These are phyloP conservation scores for Recurvomyces mirabilis DNA, from an alignment of 495 filamentous ascomycete genomes.

Conservation along the genomic window DNA sequence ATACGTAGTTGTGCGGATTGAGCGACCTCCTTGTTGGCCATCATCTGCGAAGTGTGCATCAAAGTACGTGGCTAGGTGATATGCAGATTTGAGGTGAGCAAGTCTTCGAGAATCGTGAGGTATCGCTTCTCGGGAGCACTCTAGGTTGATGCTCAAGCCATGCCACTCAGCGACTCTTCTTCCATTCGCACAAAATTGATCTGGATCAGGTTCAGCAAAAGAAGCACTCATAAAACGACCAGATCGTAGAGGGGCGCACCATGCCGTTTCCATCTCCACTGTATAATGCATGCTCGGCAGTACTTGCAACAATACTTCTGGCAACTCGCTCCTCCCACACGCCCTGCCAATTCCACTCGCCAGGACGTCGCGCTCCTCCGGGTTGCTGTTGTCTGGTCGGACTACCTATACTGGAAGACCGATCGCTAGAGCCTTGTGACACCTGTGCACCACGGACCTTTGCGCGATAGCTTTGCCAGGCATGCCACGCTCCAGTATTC, in stretches of 20 bases:
- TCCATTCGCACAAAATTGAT: constrained; percentile 7
- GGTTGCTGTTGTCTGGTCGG: constrained; percentile 6
- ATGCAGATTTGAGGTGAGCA: no score
- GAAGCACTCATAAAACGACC: no score
- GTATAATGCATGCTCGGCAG: constrained; percentile 66
- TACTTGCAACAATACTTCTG: constrained; percentile 61
- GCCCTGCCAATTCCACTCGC: constrained; percentile 92
- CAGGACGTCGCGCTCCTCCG: constrained; percentile 45
- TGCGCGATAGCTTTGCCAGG: constrained; percentile 19
- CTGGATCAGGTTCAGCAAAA: neutral
- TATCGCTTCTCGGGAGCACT: no score
- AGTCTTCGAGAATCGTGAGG: no score
- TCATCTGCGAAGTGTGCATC: neutral
- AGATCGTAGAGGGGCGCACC: no score
- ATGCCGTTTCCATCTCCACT: constrained; percentile 58
- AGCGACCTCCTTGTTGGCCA: constrained; percentile 8
- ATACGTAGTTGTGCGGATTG: no score
- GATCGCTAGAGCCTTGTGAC: neutral
- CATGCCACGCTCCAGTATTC: constrained; percentile 51
- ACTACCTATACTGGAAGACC: neutral
- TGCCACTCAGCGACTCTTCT: neutral
- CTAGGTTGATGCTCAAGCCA: no score
- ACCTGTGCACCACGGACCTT: neutral
- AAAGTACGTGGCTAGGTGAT: no score
- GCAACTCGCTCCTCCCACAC: constrained; percentile 81